phyloP scores from a whole-genome alignment of 192 early-diverging fungal species.

The Rhizophagus sp. region DNA sequence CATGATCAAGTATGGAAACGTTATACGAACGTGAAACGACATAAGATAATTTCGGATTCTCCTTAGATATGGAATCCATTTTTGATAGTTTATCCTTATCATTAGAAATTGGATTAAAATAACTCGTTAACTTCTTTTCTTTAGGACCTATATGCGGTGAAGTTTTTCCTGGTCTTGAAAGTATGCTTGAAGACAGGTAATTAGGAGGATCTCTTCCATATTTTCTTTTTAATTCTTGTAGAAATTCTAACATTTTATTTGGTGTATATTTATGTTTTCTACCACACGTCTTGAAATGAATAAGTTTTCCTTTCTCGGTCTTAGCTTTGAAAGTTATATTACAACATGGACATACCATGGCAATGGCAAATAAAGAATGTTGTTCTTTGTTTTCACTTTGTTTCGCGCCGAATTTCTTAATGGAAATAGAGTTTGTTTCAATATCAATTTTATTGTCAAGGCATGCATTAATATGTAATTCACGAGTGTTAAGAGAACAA shows the following conservation, averaged over 20 bases:
- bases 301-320: background rate
- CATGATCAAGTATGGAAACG: background rate
- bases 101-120: background rate
- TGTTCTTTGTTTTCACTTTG: background rate
- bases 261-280: background rate
- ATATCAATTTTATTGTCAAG: background rate
- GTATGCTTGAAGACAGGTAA: no score
- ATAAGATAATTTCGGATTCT: background rate
- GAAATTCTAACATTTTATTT: background rate
- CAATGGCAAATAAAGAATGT: background rate
- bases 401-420: background rate
- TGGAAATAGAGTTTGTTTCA: background rate
- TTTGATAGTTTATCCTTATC: background rate
- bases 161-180: no score
- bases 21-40: background rate
- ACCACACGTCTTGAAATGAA: background rate
- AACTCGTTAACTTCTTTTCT: conserved; percentile 1
- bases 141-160: background rate
- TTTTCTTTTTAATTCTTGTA: background rate
- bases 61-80: background rate
- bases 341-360: background rate
- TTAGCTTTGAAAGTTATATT: background rate
- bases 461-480: background rate
- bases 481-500: background rate
- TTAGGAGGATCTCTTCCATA: background rate